Evolutionary conservation across 129 eudicot genomes (phyloP).

Genomic region (Artemisia argyi): DNA sequence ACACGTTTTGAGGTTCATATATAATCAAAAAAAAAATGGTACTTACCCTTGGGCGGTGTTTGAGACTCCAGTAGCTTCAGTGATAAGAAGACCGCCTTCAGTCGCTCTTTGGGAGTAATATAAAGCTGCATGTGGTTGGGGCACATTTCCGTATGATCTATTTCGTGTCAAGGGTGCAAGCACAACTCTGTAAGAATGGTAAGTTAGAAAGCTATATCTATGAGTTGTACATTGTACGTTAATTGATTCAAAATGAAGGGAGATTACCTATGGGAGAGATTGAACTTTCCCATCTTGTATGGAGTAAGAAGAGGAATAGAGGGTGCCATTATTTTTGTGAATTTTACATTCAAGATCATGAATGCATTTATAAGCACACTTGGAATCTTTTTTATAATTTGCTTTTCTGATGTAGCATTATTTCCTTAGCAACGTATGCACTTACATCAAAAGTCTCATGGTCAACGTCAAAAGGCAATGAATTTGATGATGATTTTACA

Average conservation of each 20-base stretch:
- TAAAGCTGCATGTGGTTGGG: conserved; percentile 50
- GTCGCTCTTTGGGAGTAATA: conserved; percentile 72
- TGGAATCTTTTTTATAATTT: background rate
- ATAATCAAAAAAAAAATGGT: background rate
- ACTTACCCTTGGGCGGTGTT: conserved; percentile 53
- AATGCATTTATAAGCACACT: background rate
- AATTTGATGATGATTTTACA: background rate
- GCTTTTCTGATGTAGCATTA: background rate
- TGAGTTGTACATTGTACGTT: background rate
- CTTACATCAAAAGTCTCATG: conserved; percentile 5
- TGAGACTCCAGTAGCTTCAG: conserved; percentile 64
- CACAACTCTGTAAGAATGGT: conserved; percentile 38
- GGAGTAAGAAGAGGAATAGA: conserved; percentile 42
- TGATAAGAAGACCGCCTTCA: conserved; percentile 53
- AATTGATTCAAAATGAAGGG: background rate
- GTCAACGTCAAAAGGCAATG: background rate
- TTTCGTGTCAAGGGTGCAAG: conserved; percentile 55
- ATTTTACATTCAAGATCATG: background rate
- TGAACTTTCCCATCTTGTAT: conserved; percentile 39
- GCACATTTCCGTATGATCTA: conserved; percentile 49
- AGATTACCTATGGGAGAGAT: conserved; percentile 49
- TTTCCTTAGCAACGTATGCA: background rate
- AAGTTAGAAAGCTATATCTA: background rate
- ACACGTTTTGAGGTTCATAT: background rate
- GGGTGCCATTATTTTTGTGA: conserved; percentile 13